Conservation (phyloP, 2,329 filamentous ascomycete genomes). For the Pseudogymnoascus sp. region DNA sequence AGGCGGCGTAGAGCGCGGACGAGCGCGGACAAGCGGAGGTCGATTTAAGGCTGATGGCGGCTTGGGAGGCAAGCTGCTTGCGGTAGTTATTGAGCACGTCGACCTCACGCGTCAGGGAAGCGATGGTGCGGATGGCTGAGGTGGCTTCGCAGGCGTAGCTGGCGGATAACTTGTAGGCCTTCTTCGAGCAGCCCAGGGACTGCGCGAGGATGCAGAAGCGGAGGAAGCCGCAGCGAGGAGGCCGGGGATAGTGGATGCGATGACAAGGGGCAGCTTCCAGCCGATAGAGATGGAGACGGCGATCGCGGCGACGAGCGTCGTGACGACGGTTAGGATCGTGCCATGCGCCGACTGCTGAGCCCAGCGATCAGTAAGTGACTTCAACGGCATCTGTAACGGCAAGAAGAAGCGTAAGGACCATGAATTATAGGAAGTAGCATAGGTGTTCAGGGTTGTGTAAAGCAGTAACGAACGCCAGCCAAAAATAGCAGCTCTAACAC, state of each 20-base stretch:
- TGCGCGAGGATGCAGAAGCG: conserved; percentile 77
- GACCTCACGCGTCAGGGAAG: conserved; percentile 76
- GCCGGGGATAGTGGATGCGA: conserved; percentile 69
- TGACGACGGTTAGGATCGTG: conserved; percentile 71
- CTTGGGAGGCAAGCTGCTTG: conserved; percentile 57
- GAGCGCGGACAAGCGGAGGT: conserved; percentile 73
- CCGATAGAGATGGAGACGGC: conserved; percentile 65
- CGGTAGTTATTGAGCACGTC: conserved; percentile 73
- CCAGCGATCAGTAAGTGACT: too few species aligned
- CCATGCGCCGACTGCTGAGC: conserved; percentile 80
- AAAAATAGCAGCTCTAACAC: too few species aligned
- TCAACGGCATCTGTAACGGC: too few species aligned
- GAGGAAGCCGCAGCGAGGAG: conserved; percentile 77
- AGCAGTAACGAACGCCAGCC: too few species aligned
- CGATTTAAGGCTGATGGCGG: conserved; percentile 60
- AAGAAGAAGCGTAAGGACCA: too few species aligned
- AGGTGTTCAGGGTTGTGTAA: too few species aligned
- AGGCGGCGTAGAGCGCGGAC: conserved; percentile 71
- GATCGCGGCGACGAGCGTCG: conserved; percentile 71
- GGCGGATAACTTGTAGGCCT: conserved; percentile 72
- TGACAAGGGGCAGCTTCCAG: conserved; percentile 84
- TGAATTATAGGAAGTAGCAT: too few species aligned
- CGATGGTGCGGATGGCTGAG: conserved; percentile 87
- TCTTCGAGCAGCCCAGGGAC: conserved; percentile 73
- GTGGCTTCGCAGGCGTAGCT: conserved; percentile 90